Evolutionary conservation across 257 asterid genomes (phyloP), one percentile per base, ranked within the genome.

Genomic region (Rauvolfia tetraphylla): DNA sequence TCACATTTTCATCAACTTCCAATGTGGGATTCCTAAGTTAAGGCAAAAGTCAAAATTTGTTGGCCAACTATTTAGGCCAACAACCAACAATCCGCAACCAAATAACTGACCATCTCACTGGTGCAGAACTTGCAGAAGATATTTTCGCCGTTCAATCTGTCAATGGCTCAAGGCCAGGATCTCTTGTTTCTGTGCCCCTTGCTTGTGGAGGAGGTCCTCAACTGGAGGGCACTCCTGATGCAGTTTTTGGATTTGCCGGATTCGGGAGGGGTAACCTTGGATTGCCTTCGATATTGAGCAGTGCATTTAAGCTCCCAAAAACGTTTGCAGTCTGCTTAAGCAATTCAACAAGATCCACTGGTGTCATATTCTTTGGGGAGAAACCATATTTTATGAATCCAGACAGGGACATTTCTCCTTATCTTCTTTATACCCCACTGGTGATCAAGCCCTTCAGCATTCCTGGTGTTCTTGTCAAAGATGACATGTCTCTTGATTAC

Each of bases 101-200:
- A 27, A 67, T 75, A 4, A 51, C 54, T 8, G 59, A 72, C 56
- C 73, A 57, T 44, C 66, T n/a, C 11, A 39, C 42, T 15, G 66
- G 39, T 51, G 90, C 87, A 4, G 85, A 82, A 63, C 78, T 86
- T 54, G 85, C 78, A 0, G 81, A 84, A 5, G 88, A 86, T 72
- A 81, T 66, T 59, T 18, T 77, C 0, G 83, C 79, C 56, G 13
- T 46, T 46, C 53, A 46, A 46, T 46, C 53, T 9, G 14, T 46
- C 2, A 46, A 46, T 13, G 53, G 88, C 25, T 76, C 82, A 9
- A 86, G 74, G 27, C 85, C 80, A 0, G 88, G 88, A 34, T 79
- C 56, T n/a, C 5, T 75, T 42, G 80, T 82, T 41, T 70, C 76
- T 39, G 44, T 79, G 7, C 79, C 81, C 11, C 61, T 84, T 29